Conservation (phyloP, 306 rosid species). For the Sophora flavescens region DNA sequence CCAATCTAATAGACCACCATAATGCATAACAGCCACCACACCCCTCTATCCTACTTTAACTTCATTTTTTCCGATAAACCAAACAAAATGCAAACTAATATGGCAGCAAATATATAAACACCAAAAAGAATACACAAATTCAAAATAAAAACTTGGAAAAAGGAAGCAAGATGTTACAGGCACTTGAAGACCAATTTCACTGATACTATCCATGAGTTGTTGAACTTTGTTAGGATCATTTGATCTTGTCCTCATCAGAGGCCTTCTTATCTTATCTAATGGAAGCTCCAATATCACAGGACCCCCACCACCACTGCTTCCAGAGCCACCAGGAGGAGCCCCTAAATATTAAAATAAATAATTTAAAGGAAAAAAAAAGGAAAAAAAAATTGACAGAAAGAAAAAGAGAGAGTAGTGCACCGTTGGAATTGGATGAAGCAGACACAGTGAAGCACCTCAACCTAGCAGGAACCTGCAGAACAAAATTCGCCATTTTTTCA, state of each 20-base stretch:
- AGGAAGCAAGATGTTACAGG: slow-evolving; percentile 64
- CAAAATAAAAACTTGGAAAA: slow-evolving; percentile 5
- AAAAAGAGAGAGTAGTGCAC: slow-evolving; percentile 40
- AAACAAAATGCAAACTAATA: background rate
- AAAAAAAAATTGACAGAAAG: background rate
- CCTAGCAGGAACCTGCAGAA: slow-evolving; percentile 65
- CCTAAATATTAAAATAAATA: slow-evolving; percentile 51
- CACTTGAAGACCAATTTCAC: slow-evolving; percentile 89
- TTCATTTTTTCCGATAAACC: background rate
- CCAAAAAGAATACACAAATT: slow-evolving; percentile 4
- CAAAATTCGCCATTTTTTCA: slow-evolving; percentile 71
- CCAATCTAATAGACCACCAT: no score
- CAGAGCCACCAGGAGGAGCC: slow-evolving; percentile 60
- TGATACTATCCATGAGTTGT: slow-evolving; percentile 86
- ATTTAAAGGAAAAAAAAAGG: background rate
- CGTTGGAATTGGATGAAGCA: slow-evolving; percentile 79
- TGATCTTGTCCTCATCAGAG: slow-evolving; percentile 86
- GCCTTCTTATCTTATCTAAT: slow-evolving; percentile 87
- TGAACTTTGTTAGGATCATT: slow-evolving; percentile 81
- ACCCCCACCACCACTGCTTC: slow-evolving; percentile 64
- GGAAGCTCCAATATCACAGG: slow-evolving; percentile 95
- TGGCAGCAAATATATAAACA: background rate
- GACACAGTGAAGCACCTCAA: slow-evolving; percentile 68
- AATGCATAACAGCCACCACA: background rate
- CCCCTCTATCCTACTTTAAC: background rate